Conservation (phyloP, 768 basidiomycete genomes). For the Leucocoprinus birnbaumii region DNA sequence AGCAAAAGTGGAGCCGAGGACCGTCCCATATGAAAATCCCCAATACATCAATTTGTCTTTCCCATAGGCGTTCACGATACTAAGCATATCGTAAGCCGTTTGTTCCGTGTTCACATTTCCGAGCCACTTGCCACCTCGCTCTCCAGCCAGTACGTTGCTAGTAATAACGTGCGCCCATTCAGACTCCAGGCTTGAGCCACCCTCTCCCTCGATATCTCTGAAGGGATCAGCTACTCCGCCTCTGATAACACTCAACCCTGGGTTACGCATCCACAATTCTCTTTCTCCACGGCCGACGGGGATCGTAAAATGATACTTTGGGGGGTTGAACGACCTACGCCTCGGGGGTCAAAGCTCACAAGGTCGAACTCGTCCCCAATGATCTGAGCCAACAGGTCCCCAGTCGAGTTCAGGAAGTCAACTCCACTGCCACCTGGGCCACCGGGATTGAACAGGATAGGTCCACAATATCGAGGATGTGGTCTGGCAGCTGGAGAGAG, state of each 20-base stretch:
- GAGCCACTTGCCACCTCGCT: conserved; percentile 21
- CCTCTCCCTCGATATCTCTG: neutral
- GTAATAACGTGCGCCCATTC: conserved; percentile 30
- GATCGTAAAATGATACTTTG: conserved; percentile 30
- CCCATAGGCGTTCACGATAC: conserved; percentile 29
- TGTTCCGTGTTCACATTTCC: conserved; percentile 31
- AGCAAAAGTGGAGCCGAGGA: conserved; percentile 21
- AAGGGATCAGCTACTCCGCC: neutral
- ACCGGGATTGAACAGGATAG: conserved; percentile 45
- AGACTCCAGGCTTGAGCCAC: conserved; percentile 19
- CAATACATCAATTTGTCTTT: conserved; percentile 30
- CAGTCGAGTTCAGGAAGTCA: conserved; percentile 19
- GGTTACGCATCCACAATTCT: neutral
- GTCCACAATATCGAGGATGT: conserved; percentile 33
- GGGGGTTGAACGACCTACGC: conserved; percentile 32
- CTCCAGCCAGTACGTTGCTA: conserved; percentile 25
- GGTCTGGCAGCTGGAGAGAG: neutral
- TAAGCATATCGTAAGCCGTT: conserved; percentile 34
- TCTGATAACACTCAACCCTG: conserved; percentile 27
- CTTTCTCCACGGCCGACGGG: neutral
- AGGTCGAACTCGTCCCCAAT: conserved; percentile 45
- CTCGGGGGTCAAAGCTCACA: conserved; percentile 45
- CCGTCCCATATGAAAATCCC: conserved; percentile 26
- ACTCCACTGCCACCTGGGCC: conserved; percentile 47
- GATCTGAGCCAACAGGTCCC: conserved; percentile 22